A percentile compares a stretch with the other conserved stretches of the same genome.
Evolutionary conservation across 1,139 yeast genomes (phyloP).

Genomic region (Saccharomyces hybrid): DNA sequence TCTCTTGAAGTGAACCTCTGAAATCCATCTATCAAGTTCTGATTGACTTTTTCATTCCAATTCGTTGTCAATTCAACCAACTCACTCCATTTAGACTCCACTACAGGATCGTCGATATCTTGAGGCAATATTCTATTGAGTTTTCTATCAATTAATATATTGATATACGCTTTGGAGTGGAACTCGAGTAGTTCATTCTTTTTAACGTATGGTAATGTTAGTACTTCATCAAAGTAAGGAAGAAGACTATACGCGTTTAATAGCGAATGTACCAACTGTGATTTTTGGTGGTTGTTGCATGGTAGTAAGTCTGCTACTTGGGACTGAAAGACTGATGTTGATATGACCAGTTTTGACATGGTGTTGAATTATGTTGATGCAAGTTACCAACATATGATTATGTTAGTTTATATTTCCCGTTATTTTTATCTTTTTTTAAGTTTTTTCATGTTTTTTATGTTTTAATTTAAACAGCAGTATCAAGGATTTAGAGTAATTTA

Average conservation of each 20-base stretch:
- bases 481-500: not conserved
- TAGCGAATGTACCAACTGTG: slow-evolving; percentile 22
- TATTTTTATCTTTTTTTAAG: slow-evolving; percentile 5
- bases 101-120: slow-evolving; percentile 5
- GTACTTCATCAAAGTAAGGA: slow-evolving; percentile 21
- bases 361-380: not conserved
- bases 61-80: slow-evolving; percentile 10
- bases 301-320: slow-evolving; percentile 30
- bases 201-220: slow-evolving; percentile 13
- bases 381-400: not conserved
- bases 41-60: slow-evolving; percentile 7
- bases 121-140: slow-evolving; percentile 9
- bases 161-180: slow-evolving; percentile 21
- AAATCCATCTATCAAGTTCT: not conserved
- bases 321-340: slow-evolving; percentile 26
- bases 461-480: not conserved
- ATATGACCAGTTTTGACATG: slow-evolving; percentile 21
- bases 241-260: slow-evolving; percentile 21
- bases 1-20: not conserved
- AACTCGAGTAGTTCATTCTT: slow-evolving; percentile 18
- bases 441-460: not conserved
- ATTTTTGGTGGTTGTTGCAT: slow-evolving; percentile 23
- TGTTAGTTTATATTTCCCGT: slow-evolving; percentile 13
- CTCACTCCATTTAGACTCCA: slow-evolving; percentile 12
- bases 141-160: slow-evolving; percentile 12